Conservation (phyloP, 805 yeast genomes). For the Jamesozyma piceae region DNA sequence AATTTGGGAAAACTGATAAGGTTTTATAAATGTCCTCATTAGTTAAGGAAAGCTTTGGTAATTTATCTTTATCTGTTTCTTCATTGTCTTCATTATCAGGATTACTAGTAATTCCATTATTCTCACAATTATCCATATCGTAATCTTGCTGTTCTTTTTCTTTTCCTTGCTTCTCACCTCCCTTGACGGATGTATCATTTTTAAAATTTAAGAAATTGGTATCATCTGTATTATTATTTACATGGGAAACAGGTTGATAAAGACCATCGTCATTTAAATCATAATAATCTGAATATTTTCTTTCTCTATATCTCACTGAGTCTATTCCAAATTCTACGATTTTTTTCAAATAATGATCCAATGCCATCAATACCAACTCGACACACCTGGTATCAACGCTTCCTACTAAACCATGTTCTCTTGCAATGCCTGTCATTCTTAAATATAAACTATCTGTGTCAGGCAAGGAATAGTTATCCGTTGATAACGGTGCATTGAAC, state of each 20-base stretch:
- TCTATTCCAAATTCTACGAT: slow-evolving; percentile 69
- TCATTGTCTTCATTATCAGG: not conserved
- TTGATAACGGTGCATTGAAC: slow-evolving; percentile 67
- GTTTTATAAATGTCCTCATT: slow-evolving; percentile 63
- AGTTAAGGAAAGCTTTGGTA: slow-evolving; percentile 34
- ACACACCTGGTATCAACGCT: slow-evolving; percentile 66
- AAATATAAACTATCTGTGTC: slow-evolving; percentile 60
- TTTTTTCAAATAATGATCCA: slow-evolving; percentile 70
- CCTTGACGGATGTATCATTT: not conserved
- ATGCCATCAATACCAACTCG: slow-evolving; percentile 70
- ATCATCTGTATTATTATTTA: slow-evolving; percentile 3
- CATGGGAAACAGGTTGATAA: slow-evolving; percentile 20
- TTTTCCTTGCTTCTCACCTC: not conserved
- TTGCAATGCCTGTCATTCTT: slow-evolving; percentile 68
- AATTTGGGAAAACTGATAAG: slow-evolving; percentile 52
- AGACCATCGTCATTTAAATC: slow-evolving; percentile 28
- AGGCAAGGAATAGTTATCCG: slow-evolving; percentile 74
- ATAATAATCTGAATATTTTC: slow-evolving; percentile 33
- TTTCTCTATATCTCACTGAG: slow-evolving; percentile 52
- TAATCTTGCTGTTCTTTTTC: slow-evolving; percentile 3
- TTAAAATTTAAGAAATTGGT: not conserved
- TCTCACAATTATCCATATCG: not conserved
- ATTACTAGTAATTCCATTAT: not conserved
- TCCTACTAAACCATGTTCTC: slow-evolving; percentile 86
- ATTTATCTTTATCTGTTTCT: slow-evolving; percentile 9